These are phyloP conservation scores for Boletus pseudo-olivaceus DNA, from an alignment of 768 basidiomycete species.

Conservation along the genomic window DNA sequence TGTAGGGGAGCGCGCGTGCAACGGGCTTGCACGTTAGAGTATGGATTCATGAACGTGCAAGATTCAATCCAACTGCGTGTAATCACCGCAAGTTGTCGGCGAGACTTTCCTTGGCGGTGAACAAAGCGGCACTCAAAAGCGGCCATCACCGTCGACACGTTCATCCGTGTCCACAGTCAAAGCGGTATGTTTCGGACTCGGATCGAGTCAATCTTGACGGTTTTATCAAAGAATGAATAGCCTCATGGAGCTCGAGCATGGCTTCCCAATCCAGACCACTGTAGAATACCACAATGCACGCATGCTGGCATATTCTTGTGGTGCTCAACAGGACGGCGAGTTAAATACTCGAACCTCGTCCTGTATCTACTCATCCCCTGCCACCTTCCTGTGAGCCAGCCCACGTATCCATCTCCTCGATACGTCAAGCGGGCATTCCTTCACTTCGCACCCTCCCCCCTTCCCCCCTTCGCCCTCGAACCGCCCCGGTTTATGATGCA, in stretches of 20 bases:
- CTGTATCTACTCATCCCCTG: neutral
- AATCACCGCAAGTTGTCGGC: constrained; percentile 11
- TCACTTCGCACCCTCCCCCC: neutral
- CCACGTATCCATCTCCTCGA: constrained; percentile 5
- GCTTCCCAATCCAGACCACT: constrained; percentile 12
- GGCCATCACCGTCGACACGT: constrained; percentile 17
- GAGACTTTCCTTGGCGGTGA: neutral
- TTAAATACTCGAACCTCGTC: constrained; percentile 22
- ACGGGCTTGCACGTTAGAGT: neutral
- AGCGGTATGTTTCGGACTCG: neutral
- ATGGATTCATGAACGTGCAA: constrained; percentile 3
- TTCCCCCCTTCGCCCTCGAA: neutral
- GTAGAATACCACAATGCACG: constrained; percentile 24
- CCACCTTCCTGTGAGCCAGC: neutral
- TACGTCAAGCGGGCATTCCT: neutral
- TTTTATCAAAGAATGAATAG: constrained; percentile 10
- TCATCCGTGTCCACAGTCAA: constrained; percentile 1
- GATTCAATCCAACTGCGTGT: constrained; percentile 1
- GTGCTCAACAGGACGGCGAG: constrained; percentile 8
- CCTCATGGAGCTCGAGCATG: constrained; percentile 16
- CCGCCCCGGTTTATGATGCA: constrained; percentile 9
- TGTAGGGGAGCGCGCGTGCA: neutral
- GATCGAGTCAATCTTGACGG: constrained; percentile 9
- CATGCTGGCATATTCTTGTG: constrained; percentile 5
- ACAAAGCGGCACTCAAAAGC: constrained; percentile 2